Evolutionary conservation across 768 basidiomycete genomes (phyloP).

Genomic region (Trametes cubensis): DNA sequence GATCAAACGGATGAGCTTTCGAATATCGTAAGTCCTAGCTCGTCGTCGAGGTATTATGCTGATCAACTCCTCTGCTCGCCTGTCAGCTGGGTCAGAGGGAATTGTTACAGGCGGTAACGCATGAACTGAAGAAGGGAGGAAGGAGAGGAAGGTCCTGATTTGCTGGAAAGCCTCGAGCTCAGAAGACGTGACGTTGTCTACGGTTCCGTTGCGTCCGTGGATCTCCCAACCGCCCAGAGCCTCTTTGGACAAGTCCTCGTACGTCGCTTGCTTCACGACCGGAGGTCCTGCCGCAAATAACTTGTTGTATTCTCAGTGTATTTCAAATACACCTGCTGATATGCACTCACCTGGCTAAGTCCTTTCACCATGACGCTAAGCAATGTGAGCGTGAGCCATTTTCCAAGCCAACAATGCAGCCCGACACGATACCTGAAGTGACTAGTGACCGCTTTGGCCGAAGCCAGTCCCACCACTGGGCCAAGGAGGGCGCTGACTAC

Average conservation of each 20-base stretch:
- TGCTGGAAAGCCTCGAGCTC: slow-evolving; percentile 22
- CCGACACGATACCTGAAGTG: slow-evolving; percentile 20
- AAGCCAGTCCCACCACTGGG: slow-evolving; percentile 21
- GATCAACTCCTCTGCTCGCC: slow-evolving; percentile 23
- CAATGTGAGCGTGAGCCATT: background rate
- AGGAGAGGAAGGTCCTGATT: slow-evolving; percentile 22
- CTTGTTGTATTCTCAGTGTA: background rate
- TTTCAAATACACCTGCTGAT: background rate
- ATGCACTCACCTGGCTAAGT: slow-evolving; percentile 15
- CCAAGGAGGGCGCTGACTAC: slow-evolving; percentile 24
- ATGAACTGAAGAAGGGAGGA: slow-evolving; percentile 19
- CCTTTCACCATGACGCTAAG: slow-evolving; percentile 24
- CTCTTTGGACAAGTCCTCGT: slow-evolving; percentile 24
- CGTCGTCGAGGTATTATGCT: slow-evolving; percentile 23
- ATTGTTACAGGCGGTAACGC: slow-evolving; percentile 5
- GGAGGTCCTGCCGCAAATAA: slow-evolving; percentile 26
- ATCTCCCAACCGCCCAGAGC: slow-evolving; percentile 25
- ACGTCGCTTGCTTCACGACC: slow-evolving; percentile 25
- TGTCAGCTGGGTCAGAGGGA: slow-evolving; percentile 8
- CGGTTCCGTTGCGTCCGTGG: slow-evolving; percentile 23
- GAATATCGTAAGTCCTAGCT: slow-evolving; percentile 20
- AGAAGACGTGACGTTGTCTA: slow-evolving; percentile 23
- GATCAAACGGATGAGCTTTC: slow-evolving; percentile 13
- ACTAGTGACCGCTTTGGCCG: slow-evolving; percentile 24
- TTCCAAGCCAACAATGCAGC: too few species aligned